Percentiles rank a stretch among this genome's conserved stretches.
Evolutionary conservation across 495 filamentous ascomycete genomes (phyloP).

Genomic region (Daldinia concentrica): DNA sequence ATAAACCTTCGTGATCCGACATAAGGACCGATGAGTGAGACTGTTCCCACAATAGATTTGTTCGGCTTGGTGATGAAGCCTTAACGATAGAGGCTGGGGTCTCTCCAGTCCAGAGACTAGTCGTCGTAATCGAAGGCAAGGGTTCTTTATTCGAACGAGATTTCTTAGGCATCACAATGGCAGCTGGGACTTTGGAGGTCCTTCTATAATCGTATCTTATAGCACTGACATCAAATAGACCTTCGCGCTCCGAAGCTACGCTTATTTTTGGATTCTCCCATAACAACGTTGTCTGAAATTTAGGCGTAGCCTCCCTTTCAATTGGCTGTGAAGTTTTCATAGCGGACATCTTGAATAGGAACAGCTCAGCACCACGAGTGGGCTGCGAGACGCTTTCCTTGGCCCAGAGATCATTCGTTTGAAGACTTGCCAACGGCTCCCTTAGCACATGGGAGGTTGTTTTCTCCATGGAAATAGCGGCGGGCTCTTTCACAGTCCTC

Average conservation of each 20-base stretch:
- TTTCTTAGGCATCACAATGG: conserved; percentile 24
- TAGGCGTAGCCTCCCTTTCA: neutral
- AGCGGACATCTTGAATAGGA: conserved; percentile 7
- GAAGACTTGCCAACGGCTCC: conserved; percentile 19
- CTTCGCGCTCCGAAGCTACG: conserved; percentile 15
- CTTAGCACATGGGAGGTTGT: conserved; percentile 37
- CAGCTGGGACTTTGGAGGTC: conserved; percentile 29
- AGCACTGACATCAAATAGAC: conserved; percentile 21
- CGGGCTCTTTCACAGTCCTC: conserved; percentile 36
- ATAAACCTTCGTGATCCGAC: conserved; percentile 31
- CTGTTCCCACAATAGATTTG: conserved; percentile 38
- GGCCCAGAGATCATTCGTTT: conserved; percentile 32
- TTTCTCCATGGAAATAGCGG: conserved; percentile 41
- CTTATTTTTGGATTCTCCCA: conserved; percentile 21
- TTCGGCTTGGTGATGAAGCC: neutral
- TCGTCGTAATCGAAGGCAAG: conserved; percentile 19
- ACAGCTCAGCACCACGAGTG: conserved; percentile 4
- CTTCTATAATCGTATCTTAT: conserved; percentile 27
- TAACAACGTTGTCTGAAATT: neutral
- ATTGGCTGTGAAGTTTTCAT: neutral
- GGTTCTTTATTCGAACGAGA: conserved; percentile 24
- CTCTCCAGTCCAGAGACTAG: conserved; percentile 26
- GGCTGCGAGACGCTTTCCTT: conserved; percentile 7
- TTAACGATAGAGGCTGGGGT: neutral
- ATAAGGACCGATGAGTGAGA: conserved; percentile 1